phyloP scores from a whole-genome alignment of 306 rosid genomes.

The Coriaria nepalensis region DNA sequence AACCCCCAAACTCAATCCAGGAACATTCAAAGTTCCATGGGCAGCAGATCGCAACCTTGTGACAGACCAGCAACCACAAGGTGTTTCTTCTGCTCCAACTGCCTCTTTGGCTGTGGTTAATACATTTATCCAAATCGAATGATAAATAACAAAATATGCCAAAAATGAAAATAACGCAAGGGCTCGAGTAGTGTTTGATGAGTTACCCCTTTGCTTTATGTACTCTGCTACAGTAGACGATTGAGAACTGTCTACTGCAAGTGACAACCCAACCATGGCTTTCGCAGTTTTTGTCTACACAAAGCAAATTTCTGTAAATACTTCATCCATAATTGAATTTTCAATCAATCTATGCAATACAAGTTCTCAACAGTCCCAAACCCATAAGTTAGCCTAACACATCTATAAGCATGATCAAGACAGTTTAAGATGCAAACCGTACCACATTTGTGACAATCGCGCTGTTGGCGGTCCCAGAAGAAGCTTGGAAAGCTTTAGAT shows the following conservation, averaged over 20 bases:
- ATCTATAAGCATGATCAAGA: not conserved
- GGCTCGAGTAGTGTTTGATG: slow-evolving; percentile 11
- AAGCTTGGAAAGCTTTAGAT: slow-evolving; percentile 90
- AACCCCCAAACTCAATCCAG: slow-evolving; percentile 84
- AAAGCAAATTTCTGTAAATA: slow-evolving; percentile 15
- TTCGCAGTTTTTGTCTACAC: slow-evolving; percentile 92
- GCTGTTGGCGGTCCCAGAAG: slow-evolving; percentile 70
- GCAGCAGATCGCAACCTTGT: slow-evolving; percentile 96
- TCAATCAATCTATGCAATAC: slow-evolving; percentile 6
- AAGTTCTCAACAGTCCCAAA: slow-evolving; percentile 1
- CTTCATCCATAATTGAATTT: slow-evolving; percentile 1
- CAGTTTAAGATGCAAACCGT: slow-evolving; percentile 17
- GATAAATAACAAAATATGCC: slow-evolving; percentile 7
- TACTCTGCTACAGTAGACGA: slow-evolving; percentile 56
- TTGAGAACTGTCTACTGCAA: slow-evolving; percentile 79
- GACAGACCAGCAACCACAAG: slow-evolving; percentile 92
- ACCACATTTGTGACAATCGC: slow-evolving; percentile 79
- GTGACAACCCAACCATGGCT: slow-evolving; percentile 66
- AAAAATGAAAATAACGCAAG: not conserved
- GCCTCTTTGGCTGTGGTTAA: slow-evolving; percentile 74
- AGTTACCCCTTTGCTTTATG: slow-evolving; percentile 70
- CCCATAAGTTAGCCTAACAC: no score
- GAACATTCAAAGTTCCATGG: slow-evolving; percentile 82
- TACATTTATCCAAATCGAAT: slow-evolving; percentile 13
- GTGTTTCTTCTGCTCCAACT: slow-evolving; percentile 98